Percentiles rank a stretch among this genome's conserved stretches.
Conservation (phyloP, 116 monocot genomes). For the Phalaenopsis hybrid region DNA sequence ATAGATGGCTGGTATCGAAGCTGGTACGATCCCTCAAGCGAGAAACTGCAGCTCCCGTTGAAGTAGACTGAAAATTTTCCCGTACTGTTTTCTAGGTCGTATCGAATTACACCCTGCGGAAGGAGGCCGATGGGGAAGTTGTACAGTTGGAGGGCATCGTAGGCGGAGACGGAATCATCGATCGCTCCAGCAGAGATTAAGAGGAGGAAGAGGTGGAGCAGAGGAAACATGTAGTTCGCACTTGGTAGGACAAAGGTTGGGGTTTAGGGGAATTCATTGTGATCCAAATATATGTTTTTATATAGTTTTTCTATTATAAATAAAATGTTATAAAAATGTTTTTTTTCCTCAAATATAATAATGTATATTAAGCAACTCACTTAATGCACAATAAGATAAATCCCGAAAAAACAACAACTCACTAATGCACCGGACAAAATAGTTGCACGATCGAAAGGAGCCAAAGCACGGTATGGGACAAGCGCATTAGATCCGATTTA, state of each 20-base stretch:
- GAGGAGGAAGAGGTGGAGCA: slow-evolving; percentile 6
- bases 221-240: background rate
- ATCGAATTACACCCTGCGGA: slow-evolving; percentile 26
- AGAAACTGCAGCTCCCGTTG: slow-evolving; percentile 40
- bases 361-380: too few relatives aligned
- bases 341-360: too few relatives aligned
- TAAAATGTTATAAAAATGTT: too few relatives aligned
- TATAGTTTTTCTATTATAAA: too few relatives aligned
- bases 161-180: slow-evolving; percentile 9
- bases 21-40: slow-evolving; percentile 55
- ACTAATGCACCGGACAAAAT: too few relatives aligned
- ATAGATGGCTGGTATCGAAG: slow-evolving; percentile 51
- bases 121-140: slow-evolving; percentile 44
- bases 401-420: too few relatives aligned
- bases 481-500: too few relatives aligned
- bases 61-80: slow-evolving; percentile 36
- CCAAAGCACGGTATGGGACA: too few relatives aligned
- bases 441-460: too few relatives aligned
- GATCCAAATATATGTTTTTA: too few relatives aligned
- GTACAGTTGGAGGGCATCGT: slow-evolving; percentile 35
- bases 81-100: slow-evolving; percentile 27
- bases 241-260: background rate
- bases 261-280: background rate
- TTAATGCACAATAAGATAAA: too few relatives aligned
- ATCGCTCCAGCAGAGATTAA: background rate